A percentile compares a stretch with the other conserved stretches of the same genome.
Conservation (phyloP, 148 eudicot species). For the Rhododendron griersonianum region DNA sequence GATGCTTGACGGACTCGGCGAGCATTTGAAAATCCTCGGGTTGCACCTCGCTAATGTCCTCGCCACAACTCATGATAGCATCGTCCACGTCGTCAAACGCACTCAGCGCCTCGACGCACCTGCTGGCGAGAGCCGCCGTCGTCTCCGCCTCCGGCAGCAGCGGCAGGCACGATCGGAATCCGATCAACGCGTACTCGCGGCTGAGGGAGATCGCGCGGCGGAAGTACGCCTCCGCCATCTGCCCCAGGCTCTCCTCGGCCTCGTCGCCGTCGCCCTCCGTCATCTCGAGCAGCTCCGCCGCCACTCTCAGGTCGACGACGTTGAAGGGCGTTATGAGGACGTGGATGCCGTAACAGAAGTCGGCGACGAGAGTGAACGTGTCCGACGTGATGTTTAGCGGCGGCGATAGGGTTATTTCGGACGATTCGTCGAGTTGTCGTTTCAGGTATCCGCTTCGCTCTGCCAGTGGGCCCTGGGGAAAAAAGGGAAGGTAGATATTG, state of each 20-base stretch:
- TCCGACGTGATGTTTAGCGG: conserved; percentile 61
- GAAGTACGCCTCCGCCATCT: conserved; percentile 62
- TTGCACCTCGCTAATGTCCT: conserved; percentile 36
- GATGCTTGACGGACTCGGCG: conserved; percentile 41
- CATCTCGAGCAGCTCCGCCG: conserved; percentile 61
- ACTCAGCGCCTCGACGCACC: conserved; percentile 62
- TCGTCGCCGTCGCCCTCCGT: conserved; percentile 15
- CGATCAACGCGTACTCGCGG: conserved; percentile 35
- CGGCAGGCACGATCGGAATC: conserved; percentile 44
- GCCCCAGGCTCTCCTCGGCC: conserved; percentile 31
- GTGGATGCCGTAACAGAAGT: conserved; percentile 60
- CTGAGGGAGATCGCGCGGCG: conserved; percentile 34
- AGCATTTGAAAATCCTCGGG: conserved; percentile 45
- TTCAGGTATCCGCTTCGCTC: conserved; percentile 59
- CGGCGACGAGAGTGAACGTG: conserved; percentile 55
- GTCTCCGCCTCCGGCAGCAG: conserved; percentile 78
- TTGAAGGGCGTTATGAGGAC: conserved; percentile 59
- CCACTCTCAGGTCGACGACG: conserved; percentile 53
- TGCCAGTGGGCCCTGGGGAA: conserved; percentile 43
- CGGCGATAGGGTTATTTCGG: conserved; percentile 58
- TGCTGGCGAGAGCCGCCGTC: conserved; percentile 46
- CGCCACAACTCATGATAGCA: conserved; percentile 34
- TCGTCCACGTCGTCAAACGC: conserved; percentile 30
- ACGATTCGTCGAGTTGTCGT: conserved; percentile 44
- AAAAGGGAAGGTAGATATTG: not conserved